Evolutionary conservation across 495 filamentous ascomycete species (phyloP).

Genomic region (Cercophora samala): DNA sequence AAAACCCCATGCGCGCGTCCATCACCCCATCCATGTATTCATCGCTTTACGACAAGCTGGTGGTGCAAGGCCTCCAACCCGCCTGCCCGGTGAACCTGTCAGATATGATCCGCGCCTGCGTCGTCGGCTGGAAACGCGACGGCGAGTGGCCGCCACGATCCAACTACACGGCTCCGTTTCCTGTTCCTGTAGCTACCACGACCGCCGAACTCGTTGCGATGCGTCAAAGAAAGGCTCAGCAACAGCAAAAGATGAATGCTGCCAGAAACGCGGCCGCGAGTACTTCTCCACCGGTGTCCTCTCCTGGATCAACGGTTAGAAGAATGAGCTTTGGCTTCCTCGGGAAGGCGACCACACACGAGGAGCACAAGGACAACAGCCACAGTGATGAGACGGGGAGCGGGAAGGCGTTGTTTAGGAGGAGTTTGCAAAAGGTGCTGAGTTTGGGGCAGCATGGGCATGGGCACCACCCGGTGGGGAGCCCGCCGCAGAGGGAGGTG

Average conservation of each 20-base stretch:
- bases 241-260: slow-evolving; percentile 12
- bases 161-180: slow-evolving; percentile 34
- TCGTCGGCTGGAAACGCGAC: slow-evolving; percentile 89
- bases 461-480: slow-evolving; percentile 10
- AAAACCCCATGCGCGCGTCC: slow-evolving; percentile 67
- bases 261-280: slow-evolving; percentile 14
- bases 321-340: slow-evolving; percentile 35
- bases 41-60: slow-evolving; percentile 83
- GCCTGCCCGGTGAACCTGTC: slow-evolving; percentile 81
- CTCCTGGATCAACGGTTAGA: slow-evolving; percentile 12
- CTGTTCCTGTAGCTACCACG: slow-evolving; percentile 17
- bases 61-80: slow-evolving; percentile 71
- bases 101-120: slow-evolving; percentile 75
- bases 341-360: slow-evolving; percentile 15
- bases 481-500: slow-evolving; percentile 10
- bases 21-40: slow-evolving; percentile 70
- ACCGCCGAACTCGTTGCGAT: slow-evolving; percentile 33
- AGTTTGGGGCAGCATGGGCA: slow-evolving; percentile 37
- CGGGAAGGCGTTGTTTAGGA: slow-evolving; percentile 31
- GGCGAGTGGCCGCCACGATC: slow-evolving; percentile 87
- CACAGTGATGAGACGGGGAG: slow-evolving; percentile 39
- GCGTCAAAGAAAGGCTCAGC: slow-evolving; percentile 33
- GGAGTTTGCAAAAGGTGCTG: slow-evolving; percentile 41
- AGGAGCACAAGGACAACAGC: slow-evolving; percentile 15
- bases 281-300: slow-evolving; percentile 8